phyloP scores from a whole-genome alignment of 2,329 filamentous ascomycete genomes.

The Didymosphaeria variabile region DNA sequence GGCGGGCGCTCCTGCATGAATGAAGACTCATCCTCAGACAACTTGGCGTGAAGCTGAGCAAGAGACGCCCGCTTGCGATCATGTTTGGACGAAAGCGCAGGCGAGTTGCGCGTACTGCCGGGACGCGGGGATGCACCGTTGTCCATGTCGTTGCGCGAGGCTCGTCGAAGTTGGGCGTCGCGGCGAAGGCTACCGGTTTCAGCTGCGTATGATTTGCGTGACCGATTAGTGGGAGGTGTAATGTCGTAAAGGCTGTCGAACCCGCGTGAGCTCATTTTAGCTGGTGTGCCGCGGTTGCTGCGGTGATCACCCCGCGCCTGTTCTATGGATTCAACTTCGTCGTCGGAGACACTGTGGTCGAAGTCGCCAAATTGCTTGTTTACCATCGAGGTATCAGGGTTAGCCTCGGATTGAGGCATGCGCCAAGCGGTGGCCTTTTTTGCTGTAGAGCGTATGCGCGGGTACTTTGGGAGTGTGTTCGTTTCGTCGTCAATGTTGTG shows the following conservation, averaged over 20 bases:
- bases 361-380: constrained; percentile 53
- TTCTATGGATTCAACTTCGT: constrained; percentile 65
- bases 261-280: constrained; percentile 59
- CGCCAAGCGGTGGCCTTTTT: constrained; percentile 52
- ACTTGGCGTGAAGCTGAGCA: constrained; percentile 65
- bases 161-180: constrained; percentile 57
- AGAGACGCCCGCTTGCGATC: constrained; percentile 58
- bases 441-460: constrained; percentile 48
- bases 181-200: constrained; percentile 52
- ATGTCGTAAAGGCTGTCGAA: constrained; percentile 60
- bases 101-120: constrained; percentile 48
- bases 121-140: constrained; percentile 47
- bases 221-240: constrained; percentile 52
- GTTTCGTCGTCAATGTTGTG: constrained; percentile 49
- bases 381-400: constrained; percentile 50
- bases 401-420: constrained; percentile 44
- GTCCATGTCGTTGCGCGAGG: constrained; percentile 53
- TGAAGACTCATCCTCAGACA: constrained; percentile 63
- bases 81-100: constrained; percentile 41
- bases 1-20: constrained; percentile 61
- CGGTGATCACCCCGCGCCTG: constrained; percentile 61
- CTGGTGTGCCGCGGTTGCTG: constrained; percentile 47
- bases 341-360: constrained; percentile 52
- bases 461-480: constrained; percentile 43
- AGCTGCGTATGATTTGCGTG: constrained; percentile 45